Evolutionary conservation across 129 eudicot genomes (phyloP), one percentile per base, ranked within the genome.

Genomic region (Lactuca sativa): DNA sequence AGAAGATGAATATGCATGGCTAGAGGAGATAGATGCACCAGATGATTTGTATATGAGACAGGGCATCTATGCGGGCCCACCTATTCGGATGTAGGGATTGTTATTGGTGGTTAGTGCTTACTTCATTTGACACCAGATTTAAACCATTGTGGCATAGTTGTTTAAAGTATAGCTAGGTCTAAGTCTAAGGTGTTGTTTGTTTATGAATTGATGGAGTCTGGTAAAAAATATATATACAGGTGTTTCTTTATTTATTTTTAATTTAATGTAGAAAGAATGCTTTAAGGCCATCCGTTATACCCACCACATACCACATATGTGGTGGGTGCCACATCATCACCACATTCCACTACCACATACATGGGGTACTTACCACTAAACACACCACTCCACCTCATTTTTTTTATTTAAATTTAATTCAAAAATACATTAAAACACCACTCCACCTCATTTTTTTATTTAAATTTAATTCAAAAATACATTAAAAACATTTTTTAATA

Each of bases 1-100:
- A 75, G 89, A 89, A 58, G 90, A 89, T 53, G 91, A 86, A 11
- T 92, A 89, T 47, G 92, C 95, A 33, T 92, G 96, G 96, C 96
- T 92, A 58, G 95, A 89, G n/a, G 95, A 82, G 81, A 76, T 85
- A 60, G 72, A 77, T 36, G 77, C 92, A 59, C 98, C 98, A 3
- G 85, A 80, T 15, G 88, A 92, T 75, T 80, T 89, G 33, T 84
- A 86, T 59, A 92, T 89, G 95, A 79, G 88, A 47, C 17, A 78
- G 13, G 98, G 96, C 32, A 67, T 57, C 56, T 89, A 92, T 73
- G 61, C 75, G 3, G 98, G 98, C 51, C 96, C 96, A 40, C 64
- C 74, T n/a, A 81, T 92, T 71, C 79, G 71, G 69, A 70, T 65
- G 47, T 88, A 81, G 75, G 31, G 25, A 25, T 58, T 14, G 58